Evolutionary conservation across 2,329 filamentous ascomycete species (phyloP).

Genomic region (Karstenula rhodostoma): DNA sequence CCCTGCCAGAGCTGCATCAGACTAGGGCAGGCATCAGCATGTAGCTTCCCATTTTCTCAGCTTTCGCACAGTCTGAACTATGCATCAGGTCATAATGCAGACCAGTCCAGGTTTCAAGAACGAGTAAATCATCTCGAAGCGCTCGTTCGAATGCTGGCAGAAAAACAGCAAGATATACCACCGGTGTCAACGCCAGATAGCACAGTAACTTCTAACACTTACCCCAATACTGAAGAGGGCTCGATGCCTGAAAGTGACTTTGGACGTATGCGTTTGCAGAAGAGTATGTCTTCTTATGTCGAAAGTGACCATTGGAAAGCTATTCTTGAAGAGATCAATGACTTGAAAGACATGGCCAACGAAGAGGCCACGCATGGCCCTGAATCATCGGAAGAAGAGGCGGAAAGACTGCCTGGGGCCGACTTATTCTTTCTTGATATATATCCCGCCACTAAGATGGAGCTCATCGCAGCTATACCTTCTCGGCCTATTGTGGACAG

Average conservation of each 20-base stretch:
- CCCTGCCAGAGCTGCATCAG: constrained; percentile 2
- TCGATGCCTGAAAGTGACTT: not conserved
- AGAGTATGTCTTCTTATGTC: constrained; percentile 14
- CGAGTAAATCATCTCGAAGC: constrained; percentile 2
- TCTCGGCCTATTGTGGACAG: constrained; percentile 21
- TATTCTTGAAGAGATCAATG: constrained; percentile 26
- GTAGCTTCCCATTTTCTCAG: not conserved
- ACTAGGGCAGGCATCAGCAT: constrained; percentile 3
- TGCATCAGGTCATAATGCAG: not conserved
- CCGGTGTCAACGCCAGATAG: not conserved
- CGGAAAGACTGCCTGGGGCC: not conserved
- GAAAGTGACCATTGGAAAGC: constrained; percentile 29
- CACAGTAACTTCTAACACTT: not conserved
- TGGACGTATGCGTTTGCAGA: constrained; percentile 10
- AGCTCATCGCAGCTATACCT: constrained; percentile 23
- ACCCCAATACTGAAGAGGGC: not conserved
- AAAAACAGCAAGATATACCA: not conserved
- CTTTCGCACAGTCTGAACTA: not conserved
- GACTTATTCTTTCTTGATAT: constrained; percentile 7
- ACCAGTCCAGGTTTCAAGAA: not conserved
- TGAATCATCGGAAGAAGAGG: not conserved
- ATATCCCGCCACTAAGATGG: constrained; percentile 12
- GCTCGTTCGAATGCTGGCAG: constrained; percentile 3
- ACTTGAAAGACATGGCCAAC: constrained; percentile 38
- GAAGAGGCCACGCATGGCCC: constrained; percentile 19